Conservation (phyloP, 2,329 filamentous ascomycete genomes). For the Drechslerella stenobrocha region DNA sequence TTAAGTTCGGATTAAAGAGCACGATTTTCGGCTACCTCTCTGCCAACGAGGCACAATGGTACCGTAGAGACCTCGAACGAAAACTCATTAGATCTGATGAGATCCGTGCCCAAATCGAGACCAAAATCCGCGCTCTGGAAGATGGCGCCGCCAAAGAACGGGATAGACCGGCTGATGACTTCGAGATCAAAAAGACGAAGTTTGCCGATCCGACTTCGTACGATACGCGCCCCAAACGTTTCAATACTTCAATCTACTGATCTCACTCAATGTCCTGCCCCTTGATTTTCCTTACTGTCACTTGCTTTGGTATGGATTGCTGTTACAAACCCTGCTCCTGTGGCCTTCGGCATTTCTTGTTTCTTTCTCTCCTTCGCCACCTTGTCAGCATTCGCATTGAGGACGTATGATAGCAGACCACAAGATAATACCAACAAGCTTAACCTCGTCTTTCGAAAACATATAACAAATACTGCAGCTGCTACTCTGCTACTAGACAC, state of each 20-base stretch:
- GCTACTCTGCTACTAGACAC: too few species aligned
- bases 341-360: too few species aligned
- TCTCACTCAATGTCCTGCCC: too few species aligned
- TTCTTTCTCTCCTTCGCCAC: too few species aligned
- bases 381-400: too few species aligned
- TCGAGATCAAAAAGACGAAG: not conserved
- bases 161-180: slow-evolving; percentile 4
- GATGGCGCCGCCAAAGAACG: slow-evolving; percentile 1
- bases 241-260: slow-evolving; percentile 19
- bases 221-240: slow-evolving; percentile 20
- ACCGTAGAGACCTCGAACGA: slow-evolving; percentile 13
- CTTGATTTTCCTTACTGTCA: too few species aligned
- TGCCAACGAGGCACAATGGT: not conserved
- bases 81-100: slow-evolving; percentile 5
- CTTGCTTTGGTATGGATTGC: too few species aligned
- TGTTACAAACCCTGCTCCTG: too few species aligned
- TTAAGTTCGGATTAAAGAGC: slow-evolving; percentile 11
- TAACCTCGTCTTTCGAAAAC: too few species aligned
- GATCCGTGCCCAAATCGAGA: slow-evolving; percentile 7
- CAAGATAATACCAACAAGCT: too few species aligned
- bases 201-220: not conserved
- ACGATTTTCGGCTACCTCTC: not conserved
- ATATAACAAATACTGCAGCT: too few species aligned
- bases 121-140: slow-evolving; percentile 1
- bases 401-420: too few species aligned